Percentiles rank a stretch among this genome's conserved stretches.
Evolutionary conservation across 163 green algal species (phyloP).

Genomic region (Scenedesmus sp.): DNA sequence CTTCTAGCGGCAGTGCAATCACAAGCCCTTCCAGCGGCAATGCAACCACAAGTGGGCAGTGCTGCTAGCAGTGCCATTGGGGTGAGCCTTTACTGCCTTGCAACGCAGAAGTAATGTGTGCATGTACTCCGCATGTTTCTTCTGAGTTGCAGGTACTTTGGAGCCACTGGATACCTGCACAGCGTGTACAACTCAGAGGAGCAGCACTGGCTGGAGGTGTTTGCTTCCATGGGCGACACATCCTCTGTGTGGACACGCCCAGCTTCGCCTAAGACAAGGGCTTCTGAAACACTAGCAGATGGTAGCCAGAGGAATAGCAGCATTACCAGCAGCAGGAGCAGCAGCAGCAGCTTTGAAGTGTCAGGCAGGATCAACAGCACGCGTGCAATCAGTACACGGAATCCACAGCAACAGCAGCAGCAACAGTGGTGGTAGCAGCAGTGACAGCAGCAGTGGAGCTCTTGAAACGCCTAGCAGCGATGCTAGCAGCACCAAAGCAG

Average conservation of each 20-base stretch:
- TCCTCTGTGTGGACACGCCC: not conserved
- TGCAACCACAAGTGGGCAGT: no score
- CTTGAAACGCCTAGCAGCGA: not conserved
- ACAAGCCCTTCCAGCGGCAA: no score
- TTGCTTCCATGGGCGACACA: constrained; percentile 30
- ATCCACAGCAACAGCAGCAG: constrained; percentile 3
- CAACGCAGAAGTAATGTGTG: not conserved
- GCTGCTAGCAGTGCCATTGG: no score
- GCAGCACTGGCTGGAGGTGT: constrained; percentile 16
- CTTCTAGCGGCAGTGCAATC: no score
- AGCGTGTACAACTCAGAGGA: not conserved
- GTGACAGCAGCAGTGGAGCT: not conserved
- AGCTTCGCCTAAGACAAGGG: not conserved
- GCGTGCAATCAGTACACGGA: not conserved
- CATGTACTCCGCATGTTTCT: not conserved
- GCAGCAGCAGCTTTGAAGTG: not conserved
- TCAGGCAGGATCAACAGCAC: constrained; percentile 9
- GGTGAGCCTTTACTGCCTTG: no score
- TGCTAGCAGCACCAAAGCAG: not conserved
- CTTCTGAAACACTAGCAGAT: not conserved
- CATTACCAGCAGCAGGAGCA: not conserved
- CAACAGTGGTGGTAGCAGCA: not conserved
- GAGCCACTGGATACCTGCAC: constrained; percentile 27
- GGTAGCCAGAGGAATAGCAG: not conserved
- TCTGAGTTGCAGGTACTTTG: constrained; percentile 31